Base-by-base conservation (phyloP, 768 basidiomycete genomes). In the Suillus sp. region DNA sequence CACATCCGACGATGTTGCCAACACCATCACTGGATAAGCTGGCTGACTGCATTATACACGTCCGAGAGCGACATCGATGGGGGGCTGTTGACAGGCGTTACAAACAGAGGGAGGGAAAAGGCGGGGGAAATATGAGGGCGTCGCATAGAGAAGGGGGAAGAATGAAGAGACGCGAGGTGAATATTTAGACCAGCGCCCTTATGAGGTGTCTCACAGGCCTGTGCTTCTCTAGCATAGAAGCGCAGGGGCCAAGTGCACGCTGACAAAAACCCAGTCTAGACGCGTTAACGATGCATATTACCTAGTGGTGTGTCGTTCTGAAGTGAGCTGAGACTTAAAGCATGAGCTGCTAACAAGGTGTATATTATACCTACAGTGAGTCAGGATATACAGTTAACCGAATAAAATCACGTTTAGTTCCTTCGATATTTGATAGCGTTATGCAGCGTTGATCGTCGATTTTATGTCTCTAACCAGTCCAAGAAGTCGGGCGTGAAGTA, bases 401-500 rank as follows among this genome's bases (percentile, higher is more conserved):
- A 51, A 53, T 53, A 32, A n/a, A 34, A n/a, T n/a, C n/a, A n/a
- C 13, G 30, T 53, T 20, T 32, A 32, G 11, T 53, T 30, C 50
- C 18, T 18, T 50, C 27, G 16, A 51, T 20, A 9, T 18, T 30
- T 27, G 16, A 48, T 11, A 47, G 45, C 11, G 13, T 25, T 48
- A 10, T 51, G 50, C 9, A 2, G 18, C 8, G 20, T 30, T 5
- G 50, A 30, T 51, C 27, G 16, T 51, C 27, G 20, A 5, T 7
- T 53, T 65, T 40, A 57, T 11, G 34, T 77, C 75, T 70, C 62
- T 73, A 76, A 68, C 93, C 93, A 95, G 60, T 97, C 92, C 66
- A 99, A 81, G 78, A 99, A 95, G 38, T 97, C 88, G 6, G 97
- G 97, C 1, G 97, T 98, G 70, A 99, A 99, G 80, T 99, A 99